Evolutionary conservation across 73 alveolate species (phyloP), one percentile per base, ranked within the genome.

Genomic region (Loxodes magnus): DNA sequence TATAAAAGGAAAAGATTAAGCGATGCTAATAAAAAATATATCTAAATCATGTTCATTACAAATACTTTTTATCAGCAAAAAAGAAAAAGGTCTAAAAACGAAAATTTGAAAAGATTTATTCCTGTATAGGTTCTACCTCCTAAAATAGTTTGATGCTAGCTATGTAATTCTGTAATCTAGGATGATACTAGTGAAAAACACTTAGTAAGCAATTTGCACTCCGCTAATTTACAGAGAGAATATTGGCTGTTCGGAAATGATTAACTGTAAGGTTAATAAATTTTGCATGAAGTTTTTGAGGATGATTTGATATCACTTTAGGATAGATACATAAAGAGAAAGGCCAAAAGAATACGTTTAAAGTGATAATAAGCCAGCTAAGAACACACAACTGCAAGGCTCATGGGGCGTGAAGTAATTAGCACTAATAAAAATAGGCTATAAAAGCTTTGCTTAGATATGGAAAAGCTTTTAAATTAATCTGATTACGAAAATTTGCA

Each of bases 331-430:
- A 74, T 87, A 34, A 87, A 87, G 62, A 65, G 67, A 36, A 77
- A 87, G 52, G 84, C 60, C 35, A 87, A 82, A 51, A 82, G 80
- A 62, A 51, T 87, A 38, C 82, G 79, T 49, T 87, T 73, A 36
- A 74, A 81, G 56, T 64, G 74, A 81, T 71, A 68, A 2, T 53
- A 64, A 43, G 67, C 77, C 54, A 82, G 91, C 7, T 79, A 72
- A 21, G 66, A 73, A 23, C 97, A 87, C 68, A 94, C 82, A 39
- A 67, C 71, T 34, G 91, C 85, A 28, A 43, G 83, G n/a, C 43
- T 82, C 10, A 78, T 70, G 55, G 92, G 92, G 23, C 84, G 78
- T 67, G 97, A 87, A 59, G 67, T 74, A 44, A 74, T 84, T 44
- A 64, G 93, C 4, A 79, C 85, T 1, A 77, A 77, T 74, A 87